Evolutionary conservation across 208 protist species (phyloP).

Genomic region (Trypanosoma scelopori): DNA sequence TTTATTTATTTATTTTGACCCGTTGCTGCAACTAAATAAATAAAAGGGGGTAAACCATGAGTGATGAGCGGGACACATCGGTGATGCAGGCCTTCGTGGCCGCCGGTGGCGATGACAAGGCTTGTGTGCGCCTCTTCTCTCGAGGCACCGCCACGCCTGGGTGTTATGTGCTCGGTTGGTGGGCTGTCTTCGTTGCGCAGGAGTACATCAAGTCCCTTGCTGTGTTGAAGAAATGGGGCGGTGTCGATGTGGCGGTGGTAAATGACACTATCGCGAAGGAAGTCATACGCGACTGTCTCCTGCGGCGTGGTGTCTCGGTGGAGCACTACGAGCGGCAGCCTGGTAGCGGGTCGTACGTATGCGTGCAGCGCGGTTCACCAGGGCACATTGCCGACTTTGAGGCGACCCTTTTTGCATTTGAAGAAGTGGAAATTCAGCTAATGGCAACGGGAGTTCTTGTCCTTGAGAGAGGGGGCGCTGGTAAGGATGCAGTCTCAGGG

Average conservation of each 20-base stretch:
- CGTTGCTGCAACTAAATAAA: no score
- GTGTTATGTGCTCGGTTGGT: constrained; percentile 79
- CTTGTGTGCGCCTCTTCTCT: constrained; percentile 79
- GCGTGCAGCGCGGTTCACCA: constrained; percentile 84
- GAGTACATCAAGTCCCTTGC: constrained; percentile 89
- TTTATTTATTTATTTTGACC: background rate
- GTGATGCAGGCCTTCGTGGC: constrained; percentile 64
- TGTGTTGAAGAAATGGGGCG: constrained; percentile 74
- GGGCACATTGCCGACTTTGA: constrained; percentile 91
- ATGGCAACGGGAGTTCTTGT: constrained; percentile 70
- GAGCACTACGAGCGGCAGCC: constrained; percentile 72
- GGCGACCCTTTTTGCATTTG: constrained; percentile 83
- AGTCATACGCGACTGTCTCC: constrained; percentile 84
- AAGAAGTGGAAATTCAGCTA: constrained; percentile 87
- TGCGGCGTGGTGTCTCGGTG: constrained; percentile 72
- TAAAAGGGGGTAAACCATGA: constrained; percentile 33
- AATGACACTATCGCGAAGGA: constrained; percentile 85
- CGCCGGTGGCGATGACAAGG: constrained; percentile 58
- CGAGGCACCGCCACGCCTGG: constrained; percentile 49
- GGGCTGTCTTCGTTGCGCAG: constrained; percentile 68
- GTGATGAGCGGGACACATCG: constrained; percentile 68
- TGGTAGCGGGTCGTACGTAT: constrained; percentile 49
- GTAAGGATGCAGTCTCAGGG: background rate
- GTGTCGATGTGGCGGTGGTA: constrained; percentile 65
- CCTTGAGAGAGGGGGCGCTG: constrained; percentile 19